A percentile compares a stretch with the other conserved stretches of the same genome.
Conservation (phyloP, 192 early-diverging fungal species). For the Spizellomyces sp. region DNA sequence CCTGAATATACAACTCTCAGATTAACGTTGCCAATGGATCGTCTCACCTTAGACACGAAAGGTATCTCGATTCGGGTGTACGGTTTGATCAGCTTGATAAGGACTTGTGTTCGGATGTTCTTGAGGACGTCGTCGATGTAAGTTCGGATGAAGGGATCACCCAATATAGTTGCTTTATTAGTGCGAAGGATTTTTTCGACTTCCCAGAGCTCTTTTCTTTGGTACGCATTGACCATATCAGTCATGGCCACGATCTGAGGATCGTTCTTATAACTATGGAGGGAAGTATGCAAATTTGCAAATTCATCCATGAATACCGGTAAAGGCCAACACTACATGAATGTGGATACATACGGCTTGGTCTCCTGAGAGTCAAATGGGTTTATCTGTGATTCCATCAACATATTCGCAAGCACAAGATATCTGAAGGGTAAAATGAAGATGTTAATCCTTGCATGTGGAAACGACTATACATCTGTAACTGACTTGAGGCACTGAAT, state of each 20-base stretch:
- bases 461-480: neutral
- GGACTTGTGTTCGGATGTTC: constrained; percentile 90
- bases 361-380: constrained; percentile 98
- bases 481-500: constrained; percentile 86
- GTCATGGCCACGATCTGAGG: constrained; percentile 93
- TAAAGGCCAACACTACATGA: neutral
- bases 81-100: constrained; percentile 82
- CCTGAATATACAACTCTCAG: neutral
- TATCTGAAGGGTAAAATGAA: constrained; percentile 53
- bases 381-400: constrained; percentile 94
- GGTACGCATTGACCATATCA: constrained; percentile 86
- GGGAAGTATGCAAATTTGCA: no score
- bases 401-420: constrained; percentile 94
- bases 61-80: constrained; percentile 90
- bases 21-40: neutral
- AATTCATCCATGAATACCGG: no score
- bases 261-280: constrained; percentile 82
- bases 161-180: constrained; percentile 77
- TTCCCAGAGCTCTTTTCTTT: constrained; percentile 80
- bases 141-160: constrained; percentile 84
- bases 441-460: neutral
- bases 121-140: constrained; percentile 92
- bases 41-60: constrained; percentile 72
- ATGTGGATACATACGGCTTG: constrained; percentile 67
- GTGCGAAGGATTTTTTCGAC: constrained; percentile 86